Base-by-base conservation (phyloP, 805 yeast species). In the Metschnikowia lunata region DNA sequence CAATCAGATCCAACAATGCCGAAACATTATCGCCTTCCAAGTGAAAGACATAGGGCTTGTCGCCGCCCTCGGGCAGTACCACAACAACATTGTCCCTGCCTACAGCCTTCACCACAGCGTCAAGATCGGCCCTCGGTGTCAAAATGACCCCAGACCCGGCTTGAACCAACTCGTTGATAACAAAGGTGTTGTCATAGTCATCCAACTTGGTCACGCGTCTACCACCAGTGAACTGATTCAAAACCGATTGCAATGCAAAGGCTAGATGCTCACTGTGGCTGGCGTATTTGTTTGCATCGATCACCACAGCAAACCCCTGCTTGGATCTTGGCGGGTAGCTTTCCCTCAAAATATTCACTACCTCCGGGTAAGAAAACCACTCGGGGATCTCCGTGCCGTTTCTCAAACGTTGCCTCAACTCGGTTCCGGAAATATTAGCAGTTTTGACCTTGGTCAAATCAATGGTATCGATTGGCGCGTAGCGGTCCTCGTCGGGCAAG, bases 281-380 rank as follows among this genome's bases (percentile, higher is more conserved):
- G 39, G 28, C 26, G 47, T 44, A 44, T 10, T 39, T 33, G 10
- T 30, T 18, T 13, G 40, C 15, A 18, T 39, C 45, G 42, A 88
- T 70, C 49, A 82, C 75, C 42, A 89, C 70, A 8, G 88, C 86
- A 66, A 90, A 91, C 30, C 98, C 98, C 71, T 91, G 98, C 47
- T 75, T 65, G 47, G 75, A 79, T 68, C 97, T 82, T 51, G 98
- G 96, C 45, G 97, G 97, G 65, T 90, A 90, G 37, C 90, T 80
- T 58, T 88, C 91, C 63, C 98, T 83, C 58, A 90, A 76, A 48
- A 91, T 89, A 64, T 79, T 78, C 48, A 91, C 98, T 42, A 91
- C 97, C 67, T 90, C 97, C 3, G 97, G 96, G 69, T 90, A 90
- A 6, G 97, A 88, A 69, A 91, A 90, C 98, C 98, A 90, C 62